These are phyloP conservation scores for Prunus mume DNA, from an alignment of 306 rosid genomes.

Conservation along the genomic window DNA sequence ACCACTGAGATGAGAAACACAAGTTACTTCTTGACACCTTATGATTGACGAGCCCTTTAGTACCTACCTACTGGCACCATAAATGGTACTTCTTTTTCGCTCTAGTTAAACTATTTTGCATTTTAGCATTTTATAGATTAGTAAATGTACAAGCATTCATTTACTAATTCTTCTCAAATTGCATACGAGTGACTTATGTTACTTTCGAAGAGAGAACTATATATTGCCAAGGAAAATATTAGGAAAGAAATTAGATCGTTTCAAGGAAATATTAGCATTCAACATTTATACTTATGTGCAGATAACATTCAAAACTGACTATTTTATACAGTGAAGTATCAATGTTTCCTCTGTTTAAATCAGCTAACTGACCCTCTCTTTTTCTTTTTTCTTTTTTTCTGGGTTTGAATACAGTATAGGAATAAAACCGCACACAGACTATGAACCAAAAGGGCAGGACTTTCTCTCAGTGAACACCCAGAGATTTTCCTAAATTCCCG, in stretches of 20 bases:
- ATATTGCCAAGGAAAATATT: not conserved
- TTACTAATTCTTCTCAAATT: not conserved
- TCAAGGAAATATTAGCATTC: not conserved
- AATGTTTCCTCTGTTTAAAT: not conserved
- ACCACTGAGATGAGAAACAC: conserved; percentile 51
- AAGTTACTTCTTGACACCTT: conserved; percentile 30
- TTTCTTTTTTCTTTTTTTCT: not conserved
- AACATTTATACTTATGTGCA: not conserved
- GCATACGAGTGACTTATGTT: not conserved
- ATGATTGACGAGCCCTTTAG: conserved; percentile 23
- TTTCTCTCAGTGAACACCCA: not conserved
- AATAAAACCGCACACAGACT: not conserved
- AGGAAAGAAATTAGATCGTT: not conserved
- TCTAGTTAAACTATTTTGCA: not conserved
- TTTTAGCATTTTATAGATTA: not conserved
- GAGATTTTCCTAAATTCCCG: not conserved
- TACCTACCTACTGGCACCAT: not conserved
- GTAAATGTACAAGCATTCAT: not conserved
- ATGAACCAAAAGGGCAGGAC: conserved; percentile 6
- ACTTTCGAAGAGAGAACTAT: not conserved
- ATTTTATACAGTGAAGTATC: not conserved
- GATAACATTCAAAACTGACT: not conserved
- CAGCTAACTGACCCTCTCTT: not conserved
- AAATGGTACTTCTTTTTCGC: not conserved
- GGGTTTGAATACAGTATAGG: not conserved